Percentiles rank a stretch among this genome's conserved stretches.
Conservation (phyloP, 345 rosid genomes). For the Moringa oleifera region DNA sequence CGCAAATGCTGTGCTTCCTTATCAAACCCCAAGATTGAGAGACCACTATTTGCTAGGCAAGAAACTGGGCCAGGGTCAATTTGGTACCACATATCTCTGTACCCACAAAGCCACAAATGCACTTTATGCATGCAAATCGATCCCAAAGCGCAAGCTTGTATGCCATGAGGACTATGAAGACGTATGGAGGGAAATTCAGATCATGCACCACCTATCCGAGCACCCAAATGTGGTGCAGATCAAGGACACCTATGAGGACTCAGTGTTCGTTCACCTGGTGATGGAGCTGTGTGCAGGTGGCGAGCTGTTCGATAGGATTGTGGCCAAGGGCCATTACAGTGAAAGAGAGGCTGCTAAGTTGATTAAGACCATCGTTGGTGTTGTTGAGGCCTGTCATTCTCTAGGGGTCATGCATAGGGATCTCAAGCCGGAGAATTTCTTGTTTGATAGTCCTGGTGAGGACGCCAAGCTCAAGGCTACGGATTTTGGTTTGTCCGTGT, state of each 20-base stretch:
- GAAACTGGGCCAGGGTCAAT: constrained; percentile 94
- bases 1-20: constrained; percentile 58
- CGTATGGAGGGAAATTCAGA: constrained; percentile 97
- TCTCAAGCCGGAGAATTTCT: constrained; percentile 97
- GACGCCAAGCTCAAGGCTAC: constrained; percentile 88
- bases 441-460: constrained; percentile 63
- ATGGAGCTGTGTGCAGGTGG: constrained; percentile 98
- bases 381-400: constrained; percentile 91
- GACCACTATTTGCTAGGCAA: constrained; percentile 78
- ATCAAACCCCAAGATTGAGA: constrained; percentile 73
- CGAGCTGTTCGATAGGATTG: constrained; percentile 92
- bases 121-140: constrained; percentile 83
- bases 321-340: constrained; percentile 87
- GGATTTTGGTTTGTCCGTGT: constrained; percentile 86
- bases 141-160: constrained; percentile 82
- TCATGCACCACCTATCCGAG: constrained; percentile 95
- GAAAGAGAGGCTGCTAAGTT: constrained; percentile 85
- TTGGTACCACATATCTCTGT: constrained; percentile 83
- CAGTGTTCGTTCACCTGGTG: constrained; percentile 86
- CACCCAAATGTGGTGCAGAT: constrained; percentile 78
- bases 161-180: constrained; percentile 95
- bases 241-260: constrained; percentile 86
- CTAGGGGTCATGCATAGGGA: constrained; percentile 98
- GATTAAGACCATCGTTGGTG: constrained; percentile 80
- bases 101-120: constrained; percentile 49